phyloP scores from a whole-genome alignment of 2,329 filamentous ascomycete species.

The Elsinoe perseae region DNA sequence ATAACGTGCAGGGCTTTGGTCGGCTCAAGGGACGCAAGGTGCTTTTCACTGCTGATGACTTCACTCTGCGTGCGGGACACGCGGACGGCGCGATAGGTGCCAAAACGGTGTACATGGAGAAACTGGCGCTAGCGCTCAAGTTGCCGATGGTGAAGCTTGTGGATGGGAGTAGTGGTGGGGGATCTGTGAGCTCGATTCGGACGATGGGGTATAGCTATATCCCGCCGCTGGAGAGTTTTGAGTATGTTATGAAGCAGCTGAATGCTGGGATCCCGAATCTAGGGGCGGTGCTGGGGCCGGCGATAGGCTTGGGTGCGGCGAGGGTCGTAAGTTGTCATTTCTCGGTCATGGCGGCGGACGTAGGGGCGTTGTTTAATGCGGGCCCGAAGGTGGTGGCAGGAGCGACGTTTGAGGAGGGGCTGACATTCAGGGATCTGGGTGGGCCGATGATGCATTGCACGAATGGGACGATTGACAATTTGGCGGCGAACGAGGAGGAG shows the following conservation, averaged over 20 bases:
- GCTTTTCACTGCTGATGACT: conserved; percentile 57
- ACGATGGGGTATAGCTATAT: conserved; percentile 52
- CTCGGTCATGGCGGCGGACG: conserved; percentile 57
- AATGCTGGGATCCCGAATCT: conserved; percentile 58
- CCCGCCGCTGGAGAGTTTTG: conserved; percentile 49
- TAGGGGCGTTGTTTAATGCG: conserved; percentile 56
- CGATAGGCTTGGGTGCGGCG: conserved; percentile 56
- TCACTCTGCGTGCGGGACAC: conserved; percentile 55
- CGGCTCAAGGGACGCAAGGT: conserved; percentile 47
- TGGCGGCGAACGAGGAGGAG: conserved; percentile 52
- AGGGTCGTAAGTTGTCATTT: conserved; percentile 57
- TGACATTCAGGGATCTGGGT: conserved; percentile 52
- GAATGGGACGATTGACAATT: conserved; percentile 60
- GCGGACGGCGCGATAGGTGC: conserved; percentile 53
- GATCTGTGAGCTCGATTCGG: conserved; percentile 53
- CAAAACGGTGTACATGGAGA: conserved; percentile 56
- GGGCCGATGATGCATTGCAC: conserved; percentile 55
- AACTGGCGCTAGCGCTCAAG: conserved; percentile 49
- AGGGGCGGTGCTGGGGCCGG: conserved; percentile 55
- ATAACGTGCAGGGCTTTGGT: conserved; percentile 52
- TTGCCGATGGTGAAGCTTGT: conserved; percentile 57
- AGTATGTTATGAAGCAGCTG: conserved; percentile 49
- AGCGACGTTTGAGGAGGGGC: conserved; percentile 57
- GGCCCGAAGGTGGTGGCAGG: conserved; percentile 55
- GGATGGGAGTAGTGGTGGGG: conserved; percentile 56